Evolutionary conservation across 495 filamentous ascomycete species (phyloP).

Genomic region (Aspergillus carlsbadensis): DNA sequence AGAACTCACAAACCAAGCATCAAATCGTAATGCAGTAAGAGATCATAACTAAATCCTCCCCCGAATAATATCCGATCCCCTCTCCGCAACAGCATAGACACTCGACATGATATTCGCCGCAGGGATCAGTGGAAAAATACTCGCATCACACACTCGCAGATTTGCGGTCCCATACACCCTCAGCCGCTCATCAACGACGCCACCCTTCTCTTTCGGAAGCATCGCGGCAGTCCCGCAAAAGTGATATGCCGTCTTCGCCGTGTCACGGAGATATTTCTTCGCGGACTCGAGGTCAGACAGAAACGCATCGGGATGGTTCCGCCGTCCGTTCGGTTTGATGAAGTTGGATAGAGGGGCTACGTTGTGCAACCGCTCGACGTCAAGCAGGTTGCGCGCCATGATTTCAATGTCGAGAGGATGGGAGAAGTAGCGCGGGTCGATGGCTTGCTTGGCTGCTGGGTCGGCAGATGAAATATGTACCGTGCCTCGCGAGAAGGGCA

Average conservation of each 20-base stretch:
- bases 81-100: conserved; percentile 60
- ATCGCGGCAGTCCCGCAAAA: conserved; percentile 52
- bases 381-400: conserved; percentile 2
- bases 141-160: conserved; percentile 53
- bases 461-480: conserved; percentile 22
- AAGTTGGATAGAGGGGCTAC: too few relatives aligned
- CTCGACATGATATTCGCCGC: conserved; percentile 50
- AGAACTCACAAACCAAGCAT: too few relatives aligned
- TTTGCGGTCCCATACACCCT: conserved; percentile 49
- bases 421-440: conserved; percentile 20
- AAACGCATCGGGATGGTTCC: neutral
- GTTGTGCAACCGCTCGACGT: conserved; percentile 27
- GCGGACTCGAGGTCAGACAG: neutral
- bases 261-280: neutral
- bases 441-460: conserved; percentile 10
- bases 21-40: too few relatives aligned
- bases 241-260: conserved; percentile 26
- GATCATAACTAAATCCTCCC: too few relatives aligned
- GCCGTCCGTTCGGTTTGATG: too few relatives aligned
- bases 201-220: conserved; percentile 53
- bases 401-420: neutral
- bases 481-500: too few relatives aligned
- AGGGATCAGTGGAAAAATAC: conserved; percentile 54
- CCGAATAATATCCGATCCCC: conserved; percentile 37
- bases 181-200: conserved; percentile 43